Percentiles rank a stretch among this genome's conserved stretches.
Evolutionary conservation across 345 rosid species (phyloP).

Genomic region (Litchi chinensis): DNA sequence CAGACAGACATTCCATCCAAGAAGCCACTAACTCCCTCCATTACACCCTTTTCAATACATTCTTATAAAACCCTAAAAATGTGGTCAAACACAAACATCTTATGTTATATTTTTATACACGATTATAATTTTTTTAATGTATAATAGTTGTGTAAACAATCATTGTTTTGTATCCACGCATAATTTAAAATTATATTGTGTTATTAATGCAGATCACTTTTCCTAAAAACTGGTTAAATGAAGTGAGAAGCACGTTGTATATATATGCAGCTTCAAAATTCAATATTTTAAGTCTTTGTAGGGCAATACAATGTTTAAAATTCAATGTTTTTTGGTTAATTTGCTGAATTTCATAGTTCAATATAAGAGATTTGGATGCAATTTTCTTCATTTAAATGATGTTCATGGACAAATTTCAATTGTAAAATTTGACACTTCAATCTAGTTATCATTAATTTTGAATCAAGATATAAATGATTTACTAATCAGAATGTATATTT

Average conservation of each 20-base stretch:
- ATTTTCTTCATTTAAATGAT: too few species aligned
- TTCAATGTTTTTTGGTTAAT: background rate
- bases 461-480: too few species aligned
- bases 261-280: background rate
- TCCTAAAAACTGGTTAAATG: background rate
- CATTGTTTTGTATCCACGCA: background rate
- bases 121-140: background rate
- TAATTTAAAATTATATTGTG: background rate
- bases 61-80: conserved; percentile 1
- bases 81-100: conserved; percentile 14
- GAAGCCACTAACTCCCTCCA: conserved; percentile 20
- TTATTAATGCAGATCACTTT: background rate
- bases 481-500: too few species aligned
- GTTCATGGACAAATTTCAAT: too few species aligned
- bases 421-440: too few species aligned
- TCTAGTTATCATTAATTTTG: too few species aligned
- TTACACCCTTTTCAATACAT: background rate
- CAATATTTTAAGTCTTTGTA: background rate
- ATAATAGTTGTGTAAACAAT: background rate
- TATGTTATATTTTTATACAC: background rate
- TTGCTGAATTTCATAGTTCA: too few species aligned
- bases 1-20: conserved; percentile 40
- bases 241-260: conserved; percentile 10
- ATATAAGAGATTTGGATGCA: too few species aligned
- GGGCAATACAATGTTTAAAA: background rate